Conservation (phyloP, 306 rosid genomes). For the Quercus dentata region DNA sequence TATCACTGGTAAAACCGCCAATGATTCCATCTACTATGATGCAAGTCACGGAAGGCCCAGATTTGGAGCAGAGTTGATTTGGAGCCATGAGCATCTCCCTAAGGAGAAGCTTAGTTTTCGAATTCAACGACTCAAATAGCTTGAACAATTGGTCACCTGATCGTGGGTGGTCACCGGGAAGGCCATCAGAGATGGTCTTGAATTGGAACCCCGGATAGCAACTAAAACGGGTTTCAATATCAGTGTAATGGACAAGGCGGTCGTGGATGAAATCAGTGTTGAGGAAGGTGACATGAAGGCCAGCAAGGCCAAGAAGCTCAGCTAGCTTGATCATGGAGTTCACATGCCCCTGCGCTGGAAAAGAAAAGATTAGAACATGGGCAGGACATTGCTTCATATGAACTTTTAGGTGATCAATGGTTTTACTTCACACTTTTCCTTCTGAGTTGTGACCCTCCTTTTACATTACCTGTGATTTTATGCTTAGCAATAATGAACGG, state of each 20-base stretch:
- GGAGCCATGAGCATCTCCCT: conserved; percentile 14
- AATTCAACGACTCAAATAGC: not conserved
- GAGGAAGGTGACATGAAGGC: conserved; percentile 30
- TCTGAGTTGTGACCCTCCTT: too few relatives aligned
- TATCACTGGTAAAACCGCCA: conserved; percentile 22
- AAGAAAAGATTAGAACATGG: conserved; percentile 28
- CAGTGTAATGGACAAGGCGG: conserved; percentile 4
- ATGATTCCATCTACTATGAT: conserved; percentile 40
- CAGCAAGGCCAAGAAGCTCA: conserved; percentile 25
- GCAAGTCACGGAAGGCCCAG: conserved; percentile 7
- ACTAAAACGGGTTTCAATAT: not conserved
- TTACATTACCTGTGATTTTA: too few relatives aligned
- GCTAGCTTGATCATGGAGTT: conserved; percentile 35
- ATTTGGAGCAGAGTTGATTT: not conserved
- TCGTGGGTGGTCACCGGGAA: conserved; percentile 5
- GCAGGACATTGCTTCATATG: not conserved
- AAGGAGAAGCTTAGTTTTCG: conserved; percentile 21
- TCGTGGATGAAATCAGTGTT: conserved; percentile 20
- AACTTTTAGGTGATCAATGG: too few relatives aligned
- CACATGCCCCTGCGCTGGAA: conserved; percentile 30
- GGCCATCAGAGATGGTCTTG: conserved; percentile 28
- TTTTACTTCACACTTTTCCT: too few relatives aligned
- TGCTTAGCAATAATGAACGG: too few relatives aligned
- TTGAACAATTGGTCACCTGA: not conserved
- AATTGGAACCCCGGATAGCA: conserved; percentile 28